A percentile compares a stretch with the other conserved stretches of the same genome.
phyloP scores from a whole-genome alignment of 2,329 filamentous ascomycete species.

The Beauveria rudraprayagi region DNA sequence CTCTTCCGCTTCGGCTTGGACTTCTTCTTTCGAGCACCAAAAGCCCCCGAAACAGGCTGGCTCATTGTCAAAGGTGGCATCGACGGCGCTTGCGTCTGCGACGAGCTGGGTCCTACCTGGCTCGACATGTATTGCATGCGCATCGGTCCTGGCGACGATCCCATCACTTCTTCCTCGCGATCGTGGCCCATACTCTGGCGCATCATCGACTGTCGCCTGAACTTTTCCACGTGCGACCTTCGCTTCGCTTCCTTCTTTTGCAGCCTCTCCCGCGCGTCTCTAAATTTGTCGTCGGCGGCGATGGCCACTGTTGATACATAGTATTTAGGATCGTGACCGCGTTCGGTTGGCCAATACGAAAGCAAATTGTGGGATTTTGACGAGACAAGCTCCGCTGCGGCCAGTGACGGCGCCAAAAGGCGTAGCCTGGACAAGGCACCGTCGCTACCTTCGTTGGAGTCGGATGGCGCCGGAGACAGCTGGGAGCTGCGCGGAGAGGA shows the following conservation, averaged over 20 bases:
- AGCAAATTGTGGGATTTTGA: slow-evolving; percentile 25
- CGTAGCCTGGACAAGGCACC: slow-evolving; percentile 26
- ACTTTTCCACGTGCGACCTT: slow-evolving; percentile 27
- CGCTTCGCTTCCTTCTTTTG: slow-evolving; percentile 26
- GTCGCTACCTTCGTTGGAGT: slow-evolving; percentile 14
- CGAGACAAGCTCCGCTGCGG: slow-evolving; percentile 18
- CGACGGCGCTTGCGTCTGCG: slow-evolving; percentile 24
- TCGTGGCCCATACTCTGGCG: slow-evolving; percentile 16
- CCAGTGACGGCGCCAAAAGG: slow-evolving; percentile 25
- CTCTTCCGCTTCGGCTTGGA: slow-evolving; percentile 17
- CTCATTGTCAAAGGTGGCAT: slow-evolving; percentile 34
- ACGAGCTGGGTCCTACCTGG: slow-evolving; percentile 25
- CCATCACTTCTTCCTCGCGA: slow-evolving; percentile 2
- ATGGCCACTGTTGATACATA: slow-evolving; percentile 32
- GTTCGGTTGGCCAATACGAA: slow-evolving; percentile 31
- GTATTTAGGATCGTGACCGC: slow-evolving; percentile 24
- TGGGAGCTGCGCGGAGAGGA: slow-evolving; percentile 6
- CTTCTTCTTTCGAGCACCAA: slow-evolving; percentile 35
- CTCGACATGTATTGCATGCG: slow-evolving; percentile 28
- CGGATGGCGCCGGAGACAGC: background rate
- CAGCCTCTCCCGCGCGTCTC: slow-evolving; percentile 25
- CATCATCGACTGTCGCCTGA: slow-evolving; percentile 23
- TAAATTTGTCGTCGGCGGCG: slow-evolving; percentile 28
- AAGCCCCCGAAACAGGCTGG: slow-evolving; percentile 36
- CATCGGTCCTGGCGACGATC: slow-evolving; percentile 11